Evolutionary conservation across 2,329 filamentous ascomycete species (phyloP).

Genomic region (Ascochyta rabiei): DNA sequence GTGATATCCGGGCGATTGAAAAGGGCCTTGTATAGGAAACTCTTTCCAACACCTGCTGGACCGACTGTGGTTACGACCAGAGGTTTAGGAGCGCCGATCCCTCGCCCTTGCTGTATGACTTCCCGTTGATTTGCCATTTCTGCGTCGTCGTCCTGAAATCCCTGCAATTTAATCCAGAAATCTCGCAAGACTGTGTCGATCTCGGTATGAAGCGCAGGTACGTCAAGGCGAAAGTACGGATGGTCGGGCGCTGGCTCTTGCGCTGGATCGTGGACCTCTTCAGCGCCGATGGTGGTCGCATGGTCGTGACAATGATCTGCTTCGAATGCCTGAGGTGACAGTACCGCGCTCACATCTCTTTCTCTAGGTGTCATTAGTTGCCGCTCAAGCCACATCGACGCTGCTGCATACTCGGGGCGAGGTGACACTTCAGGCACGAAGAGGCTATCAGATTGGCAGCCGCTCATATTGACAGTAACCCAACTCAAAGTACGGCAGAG

Average conservation of each 20-base stretch:
- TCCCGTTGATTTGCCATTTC: slow-evolving; percentile 11
- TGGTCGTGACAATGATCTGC: neutral
- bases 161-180: slow-evolving; percentile 4
- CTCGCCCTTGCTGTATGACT: slow-evolving; percentile 6
- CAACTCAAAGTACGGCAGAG: too few relatives aligned
- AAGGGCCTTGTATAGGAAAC: slow-evolving; percentile 11
- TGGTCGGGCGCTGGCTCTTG: slow-evolving; percentile 3
- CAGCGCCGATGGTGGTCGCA: neutral
- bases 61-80: slow-evolving; percentile 8
- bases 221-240: slow-evolving; percentile 3
- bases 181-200: slow-evolving; percentile 2
- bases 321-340: neutral
- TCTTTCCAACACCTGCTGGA: slow-evolving; percentile 11
- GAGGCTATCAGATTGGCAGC: neutral
- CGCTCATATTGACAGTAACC: neutral
- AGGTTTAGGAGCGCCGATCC: slow-evolving; percentile 1
- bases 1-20: slow-evolving; percentile 12
- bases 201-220: neutral
- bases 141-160: slow-evolving; percentile 6
- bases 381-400: neutral
- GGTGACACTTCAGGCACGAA: slow-evolving; percentile 4
- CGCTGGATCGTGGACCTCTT: neutral
- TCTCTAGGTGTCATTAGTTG: neutral
- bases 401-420: neutral
- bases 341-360: neutral